These are phyloP conservation scores for Chloropicon primus DNA, from an alignment of 139 green algal species.

Conservation along the genomic window DNA sequence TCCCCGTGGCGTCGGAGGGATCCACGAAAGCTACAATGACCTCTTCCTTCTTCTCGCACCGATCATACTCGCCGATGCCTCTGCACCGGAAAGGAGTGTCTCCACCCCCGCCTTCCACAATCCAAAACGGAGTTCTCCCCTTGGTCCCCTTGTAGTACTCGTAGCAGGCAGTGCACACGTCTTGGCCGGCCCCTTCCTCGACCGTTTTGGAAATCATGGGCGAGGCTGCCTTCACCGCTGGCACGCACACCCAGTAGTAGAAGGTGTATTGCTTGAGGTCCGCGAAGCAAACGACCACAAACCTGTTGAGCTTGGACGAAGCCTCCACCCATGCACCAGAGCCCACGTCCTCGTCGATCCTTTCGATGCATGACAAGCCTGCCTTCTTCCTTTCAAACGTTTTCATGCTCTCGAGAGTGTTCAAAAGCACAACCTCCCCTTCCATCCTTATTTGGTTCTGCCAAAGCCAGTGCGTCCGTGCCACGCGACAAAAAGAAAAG, in stretches of 20 bases:
- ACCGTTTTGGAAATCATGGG: not conserved
- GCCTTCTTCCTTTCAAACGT: slow-evolving; percentile 17
- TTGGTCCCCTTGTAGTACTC: not conserved
- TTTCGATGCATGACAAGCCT: slow-evolving; percentile 44
- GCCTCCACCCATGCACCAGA: slow-evolving; percentile 3
- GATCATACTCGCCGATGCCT: not conserved
- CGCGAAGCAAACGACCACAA: slow-evolving; percentile 59
- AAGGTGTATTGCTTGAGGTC: slow-evolving; percentile 85
- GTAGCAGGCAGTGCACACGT: not conserved
- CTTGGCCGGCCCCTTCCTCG: not conserved
- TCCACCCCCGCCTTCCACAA: not conserved
- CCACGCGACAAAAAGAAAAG: not conserved
- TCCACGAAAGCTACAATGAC: slow-evolving; percentile 49
- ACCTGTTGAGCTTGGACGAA: slow-evolving; percentile 33
- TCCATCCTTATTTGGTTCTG: slow-evolving; percentile 6
- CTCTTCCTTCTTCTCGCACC: not conserved
- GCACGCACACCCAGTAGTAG: slow-evolving; percentile 45
- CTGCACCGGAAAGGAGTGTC: not conserved
- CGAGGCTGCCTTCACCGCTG: not conserved
- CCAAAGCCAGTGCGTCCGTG: not conserved
- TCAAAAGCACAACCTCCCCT: slow-evolving; percentile 42
- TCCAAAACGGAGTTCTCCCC: not conserved
- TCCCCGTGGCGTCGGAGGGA: slow-evolving; percentile 26
- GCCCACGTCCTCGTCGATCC: slow-evolving; percentile 23
- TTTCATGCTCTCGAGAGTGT: slow-evolving; percentile 62